Conservation (phyloP, 306 rosid genomes). For the Trichosanthes truncata region DNA sequence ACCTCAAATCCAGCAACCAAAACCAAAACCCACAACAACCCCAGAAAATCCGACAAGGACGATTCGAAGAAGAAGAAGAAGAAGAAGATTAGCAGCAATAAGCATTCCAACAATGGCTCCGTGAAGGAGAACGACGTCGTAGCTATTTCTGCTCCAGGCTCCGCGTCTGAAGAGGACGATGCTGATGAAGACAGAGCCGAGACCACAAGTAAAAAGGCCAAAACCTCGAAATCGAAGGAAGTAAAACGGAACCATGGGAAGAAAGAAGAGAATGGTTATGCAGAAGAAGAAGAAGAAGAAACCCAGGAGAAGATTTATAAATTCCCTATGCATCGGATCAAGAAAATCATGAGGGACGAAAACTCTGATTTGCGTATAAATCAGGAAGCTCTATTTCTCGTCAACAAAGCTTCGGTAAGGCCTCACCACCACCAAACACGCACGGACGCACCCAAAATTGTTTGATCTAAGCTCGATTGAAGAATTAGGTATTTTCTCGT, state of each 20-base stretch:
- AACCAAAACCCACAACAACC: conserved; percentile 1
- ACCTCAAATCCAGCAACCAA: conserved; percentile 15
- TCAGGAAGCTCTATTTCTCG: conserved; percentile 53
- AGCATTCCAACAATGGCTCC: conserved; percentile 29
- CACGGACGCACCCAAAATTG: neutral
- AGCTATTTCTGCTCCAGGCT: conserved; percentile 17
- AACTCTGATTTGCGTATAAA: conserved; percentile 43
- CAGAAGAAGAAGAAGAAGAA: conserved; percentile 17
- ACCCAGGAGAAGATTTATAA: conserved; percentile 32
- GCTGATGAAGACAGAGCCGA: conserved; percentile 11
- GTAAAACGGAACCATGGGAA: conserved; percentile 11
- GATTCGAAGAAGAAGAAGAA: neutral
- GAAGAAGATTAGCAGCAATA: conserved; percentile 7
- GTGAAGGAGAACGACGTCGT: neutral
- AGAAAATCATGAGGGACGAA: conserved; percentile 46
- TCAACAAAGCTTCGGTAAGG: conserved; percentile 70
- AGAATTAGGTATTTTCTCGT: neutral
- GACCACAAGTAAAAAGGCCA: conserved; percentile 18
- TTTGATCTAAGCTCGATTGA: neutral
- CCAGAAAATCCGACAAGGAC: neutral
- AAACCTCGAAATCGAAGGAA: conserved; percentile 15
- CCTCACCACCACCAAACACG: neutral
- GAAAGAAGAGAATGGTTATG: conserved; percentile 15
- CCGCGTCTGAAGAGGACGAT: conserved; percentile 16
- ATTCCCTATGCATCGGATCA: conserved; percentile 74